phyloP scores from a whole-genome alignment of 441 rosid species.

The Erodium moschatum region DNA sequence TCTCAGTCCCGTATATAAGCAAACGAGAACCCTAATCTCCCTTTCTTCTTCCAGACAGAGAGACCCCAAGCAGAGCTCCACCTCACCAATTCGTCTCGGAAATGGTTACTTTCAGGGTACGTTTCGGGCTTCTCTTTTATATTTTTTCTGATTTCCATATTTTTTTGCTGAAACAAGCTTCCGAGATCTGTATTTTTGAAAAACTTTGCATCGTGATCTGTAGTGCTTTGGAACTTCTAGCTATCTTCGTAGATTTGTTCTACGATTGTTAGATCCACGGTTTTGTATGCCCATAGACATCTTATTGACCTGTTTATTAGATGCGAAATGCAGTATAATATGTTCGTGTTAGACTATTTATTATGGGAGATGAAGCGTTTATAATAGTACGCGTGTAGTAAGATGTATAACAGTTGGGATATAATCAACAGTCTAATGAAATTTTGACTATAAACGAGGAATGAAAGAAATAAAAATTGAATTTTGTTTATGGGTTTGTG shows the following conservation, averaged over 20 bases:
- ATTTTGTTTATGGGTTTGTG: neutral
- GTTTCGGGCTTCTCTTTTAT: neutral
- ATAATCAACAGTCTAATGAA: neutral
- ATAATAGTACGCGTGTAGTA: neutral
- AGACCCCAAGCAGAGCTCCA: slow-evolving; percentile 6
- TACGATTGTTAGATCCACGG: neutral
- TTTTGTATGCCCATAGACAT: neutral
- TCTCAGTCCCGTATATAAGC: neutral
- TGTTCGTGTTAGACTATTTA: neutral
- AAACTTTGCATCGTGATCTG: too few species aligned
- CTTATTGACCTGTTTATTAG: neutral
- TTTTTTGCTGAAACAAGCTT: neutral
- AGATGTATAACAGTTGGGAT: neutral
- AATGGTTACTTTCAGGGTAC: slow-evolving; percentile 47
- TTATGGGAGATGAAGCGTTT: neutral
- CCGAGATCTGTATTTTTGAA: neutral
- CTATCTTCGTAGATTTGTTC: neutral
- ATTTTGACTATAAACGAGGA: neutral
- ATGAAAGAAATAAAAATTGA: too few species aligned
- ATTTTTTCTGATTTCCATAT: neutral
- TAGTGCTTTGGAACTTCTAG: neutral
- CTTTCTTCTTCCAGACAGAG: slow-evolving; percentile 1
- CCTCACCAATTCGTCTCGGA: neutral
- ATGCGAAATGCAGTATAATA: neutral
- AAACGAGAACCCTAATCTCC: slow-evolving; percentile 13